phyloP scores from a whole-genome alignment of 768 basidiomycete species.

The Pleurotus platypus region DNA sequence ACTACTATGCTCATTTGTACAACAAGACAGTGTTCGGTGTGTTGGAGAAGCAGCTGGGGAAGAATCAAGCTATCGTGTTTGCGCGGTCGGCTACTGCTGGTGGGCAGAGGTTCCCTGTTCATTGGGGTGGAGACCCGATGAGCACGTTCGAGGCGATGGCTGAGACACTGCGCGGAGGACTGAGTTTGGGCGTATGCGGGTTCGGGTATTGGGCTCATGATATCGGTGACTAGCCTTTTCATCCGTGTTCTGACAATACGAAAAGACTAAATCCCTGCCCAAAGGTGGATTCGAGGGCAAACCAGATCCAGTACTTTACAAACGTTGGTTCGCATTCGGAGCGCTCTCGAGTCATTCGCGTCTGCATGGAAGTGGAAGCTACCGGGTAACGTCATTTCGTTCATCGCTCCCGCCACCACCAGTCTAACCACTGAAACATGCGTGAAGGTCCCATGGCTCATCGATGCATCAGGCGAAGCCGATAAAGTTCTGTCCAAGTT shows the following conservation, averaged over 20 bases:
- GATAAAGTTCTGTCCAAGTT: slow-evolving; percentile 33
- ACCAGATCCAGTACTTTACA: slow-evolving; percentile 36
- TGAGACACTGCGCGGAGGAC: slow-evolving; percentile 40
- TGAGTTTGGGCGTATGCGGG: slow-evolving; percentile 38
- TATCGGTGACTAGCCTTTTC: slow-evolving; percentile 32
- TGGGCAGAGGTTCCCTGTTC: slow-evolving; percentile 37
- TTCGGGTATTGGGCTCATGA: slow-evolving; percentile 46
- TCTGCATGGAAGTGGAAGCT: slow-evolving; percentile 43
- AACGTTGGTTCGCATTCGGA: slow-evolving; percentile 43
- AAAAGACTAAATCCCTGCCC: background rate
- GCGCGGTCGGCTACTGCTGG: slow-evolving; percentile 44
- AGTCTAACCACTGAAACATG: no score
- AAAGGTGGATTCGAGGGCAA: slow-evolving; percentile 27
- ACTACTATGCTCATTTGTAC: slow-evolving; percentile 30
- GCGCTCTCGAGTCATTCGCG: slow-evolving; percentile 38
- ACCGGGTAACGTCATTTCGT: slow-evolving; percentile 27
- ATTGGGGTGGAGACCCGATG: slow-evolving; percentile 45
- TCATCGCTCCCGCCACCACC: no score
- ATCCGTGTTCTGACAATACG: no score
- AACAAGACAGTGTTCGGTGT: slow-evolving; percentile 41
- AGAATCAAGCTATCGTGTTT: slow-evolving; percentile 39
- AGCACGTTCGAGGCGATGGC: slow-evolving; percentile 46
- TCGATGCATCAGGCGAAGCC: slow-evolving; percentile 33
- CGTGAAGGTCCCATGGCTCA: slow-evolving; percentile 38
- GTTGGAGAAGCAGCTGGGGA: slow-evolving; percentile 32